Base-by-base conservation (phyloP, 176 grass and related monocot genomes). In the Typha latifolia region DNA sequence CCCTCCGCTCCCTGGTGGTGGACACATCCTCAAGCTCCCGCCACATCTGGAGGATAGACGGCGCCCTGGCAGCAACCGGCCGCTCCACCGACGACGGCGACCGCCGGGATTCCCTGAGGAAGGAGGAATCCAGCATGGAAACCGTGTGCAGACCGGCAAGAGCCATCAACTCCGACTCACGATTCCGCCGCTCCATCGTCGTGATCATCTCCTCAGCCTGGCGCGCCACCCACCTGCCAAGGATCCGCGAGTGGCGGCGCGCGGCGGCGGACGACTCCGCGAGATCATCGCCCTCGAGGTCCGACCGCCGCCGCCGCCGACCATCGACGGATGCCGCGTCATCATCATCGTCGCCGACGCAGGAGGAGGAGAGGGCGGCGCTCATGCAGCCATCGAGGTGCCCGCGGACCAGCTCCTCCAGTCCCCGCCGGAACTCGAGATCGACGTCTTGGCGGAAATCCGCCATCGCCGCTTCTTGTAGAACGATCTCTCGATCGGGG, bases 151-250 rank as follows among this genome's bases (percentile, higher is more conserved):
- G 93, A 24, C 93, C 78, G 8, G 93, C 79, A 63, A 97, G 72
- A 4, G 85, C 88, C 61, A 92, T 85, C 49, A 97, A 85, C 85
- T 97, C 88, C 5, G 93, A 76, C 85, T 92, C 85, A 37, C 90
- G 90, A 66, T 84, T 94, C 29, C 85, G 79, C 0, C 84, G 84
- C 77, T 97, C 93, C 78, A 97, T 92, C 71, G 85, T 89, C 48
- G 85, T 90, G 34, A 99, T 87, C 78, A 99, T 87, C 94, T 99
- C 94, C 79, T 93, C 94, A 14, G 94, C 94, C 82, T 93, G 88
- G 43, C 94, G 85, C 48, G 94, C 94, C 51, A 97, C 94, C 89
- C 88, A 92, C 47, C 94, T 89, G 72, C 88, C 89, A 47, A 97
- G 80, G 22, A 96, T 84, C 61, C 82, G 82, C 50, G 80, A 91